Evolutionary conservation across 1,284 basidiomycete genomes (phyloP).

Genomic region (Cystobasidium slooffiae): DNA sequence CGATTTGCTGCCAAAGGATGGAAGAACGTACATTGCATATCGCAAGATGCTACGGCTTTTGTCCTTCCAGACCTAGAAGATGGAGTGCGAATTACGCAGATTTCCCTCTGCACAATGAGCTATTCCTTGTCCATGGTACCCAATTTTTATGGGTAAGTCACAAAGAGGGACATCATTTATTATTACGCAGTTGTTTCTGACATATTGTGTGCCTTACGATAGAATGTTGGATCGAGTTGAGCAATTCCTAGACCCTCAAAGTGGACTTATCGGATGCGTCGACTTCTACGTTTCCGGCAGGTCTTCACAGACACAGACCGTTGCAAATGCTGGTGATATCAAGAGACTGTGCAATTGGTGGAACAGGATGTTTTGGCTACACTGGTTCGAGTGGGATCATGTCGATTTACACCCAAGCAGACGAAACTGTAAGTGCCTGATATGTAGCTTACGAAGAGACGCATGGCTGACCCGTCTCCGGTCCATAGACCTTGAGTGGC

Average conservation of each 20-base stretch:
- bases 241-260: conserved; percentile 68
- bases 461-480: conserved; percentile 62
- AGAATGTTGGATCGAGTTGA: conserved; percentile 70
- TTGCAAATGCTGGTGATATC: conserved; percentile 63
- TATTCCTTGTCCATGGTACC: conserved; percentile 63
- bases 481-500: conserved; percentile 76
- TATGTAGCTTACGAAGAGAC: too few relatives aligned
- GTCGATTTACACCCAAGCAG: conserved; percentile 70
- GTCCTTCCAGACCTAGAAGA: conserved; percentile 63
- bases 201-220: conserved; percentile 51
- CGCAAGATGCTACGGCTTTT: conserved; percentile 75
- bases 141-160: conserved; percentile 40
- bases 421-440: conserved; percentile 48
- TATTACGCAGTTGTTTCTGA: not conserved
- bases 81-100: conserved; percentile 63
- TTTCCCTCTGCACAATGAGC: conserved; percentile 69
- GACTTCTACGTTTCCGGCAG: conserved; percentile 79
- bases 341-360: conserved; percentile 74
- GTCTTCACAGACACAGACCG: conserved; percentile 67
- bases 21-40: conserved; percentile 74
- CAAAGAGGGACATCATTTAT: too few relatives aligned
- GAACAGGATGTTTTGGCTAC: conserved; percentile 79
- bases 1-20: conserved; percentile 72
- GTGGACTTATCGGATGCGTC: conserved; percentile 71
- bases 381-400: conserved; percentile 78